Percentiles rank a stretch among this genome's conserved stretches.
Conservation (phyloP, 2,329 filamentous ascomycete species). For the Cordyceps cateniannulata region DNA sequence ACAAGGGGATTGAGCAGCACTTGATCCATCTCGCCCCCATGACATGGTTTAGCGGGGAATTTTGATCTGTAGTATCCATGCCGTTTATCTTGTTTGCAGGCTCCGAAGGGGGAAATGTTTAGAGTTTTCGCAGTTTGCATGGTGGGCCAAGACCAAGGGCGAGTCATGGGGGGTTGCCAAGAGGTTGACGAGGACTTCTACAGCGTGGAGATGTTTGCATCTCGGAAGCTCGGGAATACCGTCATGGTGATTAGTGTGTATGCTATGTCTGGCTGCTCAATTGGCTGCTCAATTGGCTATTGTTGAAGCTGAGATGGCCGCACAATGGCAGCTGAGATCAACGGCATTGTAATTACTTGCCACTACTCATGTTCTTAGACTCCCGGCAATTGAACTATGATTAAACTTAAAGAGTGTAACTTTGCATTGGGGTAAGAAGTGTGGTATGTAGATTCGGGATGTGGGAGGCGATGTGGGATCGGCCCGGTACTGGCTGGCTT, state of each 20-base stretch:
- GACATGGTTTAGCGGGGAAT: background rate
- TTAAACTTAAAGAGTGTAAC: background rate
- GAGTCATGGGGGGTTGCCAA: background rate
- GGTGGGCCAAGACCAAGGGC: background rate
- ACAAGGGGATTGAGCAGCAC: background rate
- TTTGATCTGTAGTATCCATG: background rate
- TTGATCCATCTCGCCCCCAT: constrained; percentile 2
- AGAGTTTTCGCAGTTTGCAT: background rate
- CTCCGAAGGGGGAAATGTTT: background rate
- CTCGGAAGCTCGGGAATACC: background rate
- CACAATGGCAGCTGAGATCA: too few relatives aligned
- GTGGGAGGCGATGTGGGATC: constrained; percentile 1
- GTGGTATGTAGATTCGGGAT: background rate
- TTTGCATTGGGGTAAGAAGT: background rate
- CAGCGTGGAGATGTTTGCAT: background rate
- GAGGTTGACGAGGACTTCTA: background rate
- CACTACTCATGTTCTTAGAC: background rate
- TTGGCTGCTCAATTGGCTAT: too few relatives aligned
- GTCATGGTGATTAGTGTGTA: background rate
- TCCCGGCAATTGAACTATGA: background rate
- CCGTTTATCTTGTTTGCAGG: background rate
- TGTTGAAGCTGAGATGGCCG: too few relatives aligned
- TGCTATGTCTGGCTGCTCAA: too few relatives aligned
- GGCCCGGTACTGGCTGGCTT: background rate
- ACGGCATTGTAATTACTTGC: too few relatives aligned